Percentiles rank a stretch among this genome's conserved stretches.
These are phyloP conservation scores for Agrocybe praecox DNA, from an alignment of 768 basidiomycete genomes.

Conservation along the genomic window DNA sequence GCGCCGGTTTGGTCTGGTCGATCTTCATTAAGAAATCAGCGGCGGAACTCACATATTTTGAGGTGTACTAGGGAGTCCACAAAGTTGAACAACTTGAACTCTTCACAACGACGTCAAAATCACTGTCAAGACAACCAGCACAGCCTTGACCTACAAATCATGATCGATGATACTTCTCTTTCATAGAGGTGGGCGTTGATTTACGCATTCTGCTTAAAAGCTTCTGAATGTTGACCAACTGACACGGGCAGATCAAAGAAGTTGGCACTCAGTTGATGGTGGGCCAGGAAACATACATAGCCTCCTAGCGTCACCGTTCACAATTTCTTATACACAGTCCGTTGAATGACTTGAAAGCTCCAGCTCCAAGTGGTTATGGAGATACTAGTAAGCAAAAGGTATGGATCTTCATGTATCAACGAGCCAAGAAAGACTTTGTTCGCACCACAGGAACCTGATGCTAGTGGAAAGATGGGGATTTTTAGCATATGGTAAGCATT, in stretches of 20 bases:
- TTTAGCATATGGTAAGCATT: slow-evolving; percentile 4
- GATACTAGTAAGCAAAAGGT: background rate
- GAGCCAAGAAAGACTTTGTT: background rate
- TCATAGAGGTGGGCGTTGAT: slow-evolving; percentile 17
- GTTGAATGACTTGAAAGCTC: background rate
- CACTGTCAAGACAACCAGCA: slow-evolving; percentile 20
- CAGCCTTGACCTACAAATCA: slow-evolving; percentile 14
- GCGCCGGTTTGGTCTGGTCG: background rate
- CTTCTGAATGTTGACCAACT: slow-evolving; percentile 10
- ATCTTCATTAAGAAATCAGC: background rate
- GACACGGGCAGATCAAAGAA: slow-evolving; percentile 8
- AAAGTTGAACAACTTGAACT: slow-evolving; percentile 9
- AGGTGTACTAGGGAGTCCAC: background rate
- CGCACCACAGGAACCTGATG: no score
- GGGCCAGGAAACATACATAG: slow-evolving; percentile 20
- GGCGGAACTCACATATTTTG: background rate
- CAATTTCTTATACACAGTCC: background rate
- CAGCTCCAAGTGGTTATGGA: background rate
- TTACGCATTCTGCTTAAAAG: slow-evolving; percentile 23
- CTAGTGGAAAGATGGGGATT: slow-evolving; percentile 7
- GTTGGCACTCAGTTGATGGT: slow-evolving; percentile 22
- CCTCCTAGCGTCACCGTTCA: background rate
- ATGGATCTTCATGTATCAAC: background rate
- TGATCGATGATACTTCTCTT: slow-evolving; percentile 13
- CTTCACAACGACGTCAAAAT: slow-evolving; percentile 7